Evolutionary conservation across 345 rosid species (phyloP).

Genomic region (Bruguiera gymnorhiza): DNA sequence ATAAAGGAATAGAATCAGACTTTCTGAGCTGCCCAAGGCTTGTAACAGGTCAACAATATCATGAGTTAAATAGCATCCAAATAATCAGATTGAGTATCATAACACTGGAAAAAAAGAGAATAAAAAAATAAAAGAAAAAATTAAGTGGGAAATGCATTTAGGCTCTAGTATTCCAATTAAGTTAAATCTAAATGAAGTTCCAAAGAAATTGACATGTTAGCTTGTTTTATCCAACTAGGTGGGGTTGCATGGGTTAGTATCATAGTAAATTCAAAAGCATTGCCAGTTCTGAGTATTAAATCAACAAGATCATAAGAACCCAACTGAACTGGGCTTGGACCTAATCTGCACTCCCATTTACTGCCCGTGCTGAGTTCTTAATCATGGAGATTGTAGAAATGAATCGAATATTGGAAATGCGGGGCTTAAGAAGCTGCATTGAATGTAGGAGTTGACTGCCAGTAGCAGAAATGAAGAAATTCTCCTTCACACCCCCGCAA

Average conservation of each 20-base stretch:
- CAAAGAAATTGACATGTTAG: neutral
- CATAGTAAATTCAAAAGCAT: no score
- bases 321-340: neutral
- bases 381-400: neutral
- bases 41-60: neutral
- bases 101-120: neutral
- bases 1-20: constrained; percentile 21
- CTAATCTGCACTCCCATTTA: neutral
- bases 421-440: neutral
- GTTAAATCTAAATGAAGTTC: no score
- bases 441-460: neutral
- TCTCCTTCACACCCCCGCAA: no score
- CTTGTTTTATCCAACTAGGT: neutral
- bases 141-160: neutral
- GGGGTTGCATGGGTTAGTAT: neutral
- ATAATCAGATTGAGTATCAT: constrained; percentile 1
- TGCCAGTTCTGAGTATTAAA: no score
- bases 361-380: neutral
- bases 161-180: neutral
- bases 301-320: no score
- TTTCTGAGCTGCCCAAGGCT: constrained; percentile 5
- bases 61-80: neutral
- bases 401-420: neutral
- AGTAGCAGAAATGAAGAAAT: no score
- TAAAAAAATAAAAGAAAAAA: no score